These are phyloP conservation scores for Emmonsiellopsis sp. DNA, from an alignment of 2,329 filamentous ascomycete species.

Conservation along the genomic window DNA sequence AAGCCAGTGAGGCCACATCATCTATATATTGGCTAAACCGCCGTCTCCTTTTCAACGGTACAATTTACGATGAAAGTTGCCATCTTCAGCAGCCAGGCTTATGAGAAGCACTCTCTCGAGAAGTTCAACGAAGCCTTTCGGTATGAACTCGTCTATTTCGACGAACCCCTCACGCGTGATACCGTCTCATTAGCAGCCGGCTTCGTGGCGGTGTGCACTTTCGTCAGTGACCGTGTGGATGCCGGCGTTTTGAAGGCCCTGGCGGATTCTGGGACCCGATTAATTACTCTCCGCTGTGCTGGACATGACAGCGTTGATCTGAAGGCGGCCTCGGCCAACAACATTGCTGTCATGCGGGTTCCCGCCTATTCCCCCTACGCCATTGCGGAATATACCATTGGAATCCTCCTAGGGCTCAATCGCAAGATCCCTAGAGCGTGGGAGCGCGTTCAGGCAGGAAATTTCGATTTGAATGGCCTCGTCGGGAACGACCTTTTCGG, in stretches of 20 bases:
- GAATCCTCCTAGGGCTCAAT: constrained; percentile 58
- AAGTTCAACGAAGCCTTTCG: constrained; percentile 30
- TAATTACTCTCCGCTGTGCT: constrained; percentile 57
- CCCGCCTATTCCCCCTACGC: constrained; percentile 61
- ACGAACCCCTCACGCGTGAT: constrained; percentile 47
- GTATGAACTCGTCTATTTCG: constrained; percentile 49
- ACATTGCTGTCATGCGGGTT: constrained; percentile 56
- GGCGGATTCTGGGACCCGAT: constrained; percentile 42
- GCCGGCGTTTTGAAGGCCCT: constrained; percentile 45
- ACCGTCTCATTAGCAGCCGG: constrained; percentile 48
- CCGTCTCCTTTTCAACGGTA: too few species aligned
- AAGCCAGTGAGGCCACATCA: too few species aligned
- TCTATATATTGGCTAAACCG: too few species aligned
- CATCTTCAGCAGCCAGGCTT: constrained; percentile 57
- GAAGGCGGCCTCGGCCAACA: constrained; percentile 42
- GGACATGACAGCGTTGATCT: constrained; percentile 62
- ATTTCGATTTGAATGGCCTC: constrained; percentile 55
- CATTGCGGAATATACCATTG: constrained; percentile 62
- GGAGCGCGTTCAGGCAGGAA: constrained; percentile 59
- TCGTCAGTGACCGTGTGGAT: constrained; percentile 56
- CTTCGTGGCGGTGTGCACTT: constrained; percentile 54
- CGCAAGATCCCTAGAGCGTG: constrained; percentile 60
- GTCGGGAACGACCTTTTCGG: constrained; percentile 52
- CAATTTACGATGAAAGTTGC: constrained; percentile 44
- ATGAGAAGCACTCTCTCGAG: constrained; percentile 50